Percentiles rank a stretch among this genome's conserved stretches.
Evolutionary conservation across 2,329 filamentous ascomycete species (phyloP).

Genomic region (Pseudogymnoascus sp.): DNA sequence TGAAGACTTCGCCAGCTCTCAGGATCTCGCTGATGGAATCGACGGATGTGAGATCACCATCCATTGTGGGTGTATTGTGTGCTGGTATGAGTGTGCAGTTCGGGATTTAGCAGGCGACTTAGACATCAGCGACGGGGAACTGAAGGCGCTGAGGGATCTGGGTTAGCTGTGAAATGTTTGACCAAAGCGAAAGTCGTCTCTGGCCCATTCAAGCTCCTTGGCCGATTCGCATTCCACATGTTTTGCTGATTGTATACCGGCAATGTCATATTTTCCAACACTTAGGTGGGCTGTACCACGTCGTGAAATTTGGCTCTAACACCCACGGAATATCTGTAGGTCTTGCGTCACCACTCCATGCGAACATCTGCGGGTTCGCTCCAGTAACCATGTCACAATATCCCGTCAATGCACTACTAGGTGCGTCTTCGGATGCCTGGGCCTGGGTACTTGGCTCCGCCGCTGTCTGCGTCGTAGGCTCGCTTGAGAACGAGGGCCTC

Average conservation of each 20-base stretch:
- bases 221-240: not conserved
- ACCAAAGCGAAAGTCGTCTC: not conserved
- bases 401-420: conserved; percentile 43
- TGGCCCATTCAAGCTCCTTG: not conserved
- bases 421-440: no score
- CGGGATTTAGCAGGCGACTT: not conserved
- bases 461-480: no score
- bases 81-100: no score
- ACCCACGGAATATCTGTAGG: not conserved
- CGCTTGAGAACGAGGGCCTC: no score
- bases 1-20: no score
- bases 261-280: not conserved
- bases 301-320: no score
- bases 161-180: not conserved
- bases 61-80: no score
- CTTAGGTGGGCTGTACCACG: no score
- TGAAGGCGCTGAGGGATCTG: not conserved
- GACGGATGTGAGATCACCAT: no score
- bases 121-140: not conserved
- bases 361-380: not conserved
- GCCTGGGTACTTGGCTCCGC: no score
- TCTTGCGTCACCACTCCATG: not conserved
- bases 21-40: no score
- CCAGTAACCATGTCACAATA: not conserved
- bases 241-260: not conserved